Base-by-base conservation (phyloP, 129 eudicot genomes). In the Lactuca sativa region DNA sequence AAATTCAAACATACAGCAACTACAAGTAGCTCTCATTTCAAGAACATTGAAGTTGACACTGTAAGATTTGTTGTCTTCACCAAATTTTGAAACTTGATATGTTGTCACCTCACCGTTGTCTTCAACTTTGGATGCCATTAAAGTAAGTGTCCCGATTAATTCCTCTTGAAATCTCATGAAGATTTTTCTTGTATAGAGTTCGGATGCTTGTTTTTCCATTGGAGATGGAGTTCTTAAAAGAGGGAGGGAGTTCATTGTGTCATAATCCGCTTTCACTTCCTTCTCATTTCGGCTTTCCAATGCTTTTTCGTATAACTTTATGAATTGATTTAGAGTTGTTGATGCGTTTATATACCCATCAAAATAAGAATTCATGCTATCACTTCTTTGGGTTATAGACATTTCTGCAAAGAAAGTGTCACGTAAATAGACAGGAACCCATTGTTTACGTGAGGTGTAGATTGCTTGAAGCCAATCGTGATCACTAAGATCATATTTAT, bases 1-100 rank as follows among this genome's bases (percentile, higher is more conserved):
- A 74, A 87, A 87, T 57, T 83, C 89, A 79, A 83, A 86, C 91
- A 86, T 86, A 57, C 82, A 83, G 66, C 91, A 86, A 67, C 84
- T 86, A 56, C 91, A 86, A 53, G 69, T 77, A 80, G 87, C 87
- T 65, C 74, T 81, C 84, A 79, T 86, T 66, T 77, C 86, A 13
- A 81, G 53, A 63, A 74, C 84, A 70, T 78, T 74, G 38, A 86
- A 86, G 34, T 64, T 76, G 14, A 86, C 93, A 56, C 56, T 56
- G 64, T 86, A 78, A 38, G 77, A 70, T 79, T 74, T 86, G 75
- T 78, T 74, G 14, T 81, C 84, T 62, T 83, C 93, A 32, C 86
- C 93, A 73, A 65, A 86, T 71, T 86, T 86, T 14, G 93, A 82
- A 59, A 86, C 93, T 59, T 71, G 89, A 65, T 81, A 86, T 4